Base-by-base conservation (phyloP, 228 moss, liverwort and hornwort species). In the Sphagnum fallax region DNA sequence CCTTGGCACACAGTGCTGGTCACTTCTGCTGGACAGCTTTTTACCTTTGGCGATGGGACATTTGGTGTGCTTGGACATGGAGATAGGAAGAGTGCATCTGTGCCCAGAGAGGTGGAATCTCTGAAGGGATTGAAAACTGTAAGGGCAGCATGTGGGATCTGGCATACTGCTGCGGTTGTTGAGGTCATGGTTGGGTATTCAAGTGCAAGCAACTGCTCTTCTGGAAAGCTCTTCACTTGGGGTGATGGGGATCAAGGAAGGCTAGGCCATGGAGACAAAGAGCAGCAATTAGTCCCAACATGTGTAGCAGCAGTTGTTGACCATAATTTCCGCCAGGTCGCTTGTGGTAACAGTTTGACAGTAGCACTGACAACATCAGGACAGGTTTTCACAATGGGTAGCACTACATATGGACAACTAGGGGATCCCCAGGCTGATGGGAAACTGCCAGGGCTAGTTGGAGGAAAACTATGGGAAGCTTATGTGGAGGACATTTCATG, bases 171-270 rank as follows among this genome's bases (percentile, higher is more conserved):
- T 47, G 98, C 98, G 0, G 94, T 98, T 57, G 98, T 98, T 71
- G 98, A 98, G 83, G 98, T 98, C 61, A 98, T 98, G 98, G 98
- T 94, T 78, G 92, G 98, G 4, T 86, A 88, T 62, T 88, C 94
- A 4, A 90, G 81, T 72, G 86, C 90, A 48, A 89, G 80, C 52
- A 90, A 71, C 76, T 84, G 84, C 66, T 93, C 94, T 11, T 98
- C 98, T 9, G 98, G 98, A 66, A 98, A 98, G 87, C 86, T 98
- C 51, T 98, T 98, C 76, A 98, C 98, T 0, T 98, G 98, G 98
- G 98, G 98, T 9, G 94, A 98, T 77, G 98, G 98, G 18, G 98
- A 98, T 73, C 92, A 94, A 75, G 92, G 92, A 6, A 75, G 94
- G 63, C 71, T 98, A 32, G 98, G 98, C 9, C 98, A 98, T 69